These are phyloP conservation scores for Citrus unshiu DNA, from an alignment of 345 rosid genomes.

Conservation along the genomic window DNA sequence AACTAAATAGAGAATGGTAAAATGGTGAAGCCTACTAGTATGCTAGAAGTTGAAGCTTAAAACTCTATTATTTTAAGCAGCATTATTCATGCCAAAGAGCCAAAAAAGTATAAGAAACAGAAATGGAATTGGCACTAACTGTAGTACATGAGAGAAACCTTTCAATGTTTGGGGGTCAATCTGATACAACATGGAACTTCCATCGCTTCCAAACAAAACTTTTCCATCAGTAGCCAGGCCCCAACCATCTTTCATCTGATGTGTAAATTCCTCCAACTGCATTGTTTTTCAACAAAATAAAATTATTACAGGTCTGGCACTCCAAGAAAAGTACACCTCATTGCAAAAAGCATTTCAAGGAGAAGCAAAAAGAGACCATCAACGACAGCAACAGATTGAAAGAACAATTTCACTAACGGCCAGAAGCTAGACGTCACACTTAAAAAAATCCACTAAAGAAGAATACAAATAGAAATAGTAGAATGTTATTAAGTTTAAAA, in stretches of 20 bases:
- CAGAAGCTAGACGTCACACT: neutral
- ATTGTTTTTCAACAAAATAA: constrained; percentile 12
- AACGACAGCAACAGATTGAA: neutral
- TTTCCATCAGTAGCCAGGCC: constrained; percentile 93
- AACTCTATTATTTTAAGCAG: neutral
- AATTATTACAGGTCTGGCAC: neutral
- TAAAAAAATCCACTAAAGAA: neutral
- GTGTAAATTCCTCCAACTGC: constrained; percentile 66
- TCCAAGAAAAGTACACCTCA: neutral
- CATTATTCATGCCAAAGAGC: neutral
- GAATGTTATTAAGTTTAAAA: neutral
- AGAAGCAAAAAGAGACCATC: constrained; percentile 4
- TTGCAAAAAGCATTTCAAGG: neutral
- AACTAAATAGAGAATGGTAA: neutral
- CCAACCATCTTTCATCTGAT: constrained; percentile 96
- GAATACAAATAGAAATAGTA: neutral
- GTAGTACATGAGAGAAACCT: constrained; percentile 39
- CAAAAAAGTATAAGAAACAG: neutral
- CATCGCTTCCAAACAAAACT: constrained; percentile 83
- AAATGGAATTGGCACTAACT: constrained; percentile 12
- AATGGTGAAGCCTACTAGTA: neutral
- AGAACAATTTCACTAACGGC: neutral
- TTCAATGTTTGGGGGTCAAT: constrained; percentile 65
- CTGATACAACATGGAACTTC: constrained; percentile 74
- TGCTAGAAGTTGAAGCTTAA: neutral